Percentiles rank a stretch among this genome's conserved stretches.
phyloP scores from a whole-genome alignment of 2,329 filamentous ascomycete genomes.

The Pseudogymnoascus sp. region DNA sequence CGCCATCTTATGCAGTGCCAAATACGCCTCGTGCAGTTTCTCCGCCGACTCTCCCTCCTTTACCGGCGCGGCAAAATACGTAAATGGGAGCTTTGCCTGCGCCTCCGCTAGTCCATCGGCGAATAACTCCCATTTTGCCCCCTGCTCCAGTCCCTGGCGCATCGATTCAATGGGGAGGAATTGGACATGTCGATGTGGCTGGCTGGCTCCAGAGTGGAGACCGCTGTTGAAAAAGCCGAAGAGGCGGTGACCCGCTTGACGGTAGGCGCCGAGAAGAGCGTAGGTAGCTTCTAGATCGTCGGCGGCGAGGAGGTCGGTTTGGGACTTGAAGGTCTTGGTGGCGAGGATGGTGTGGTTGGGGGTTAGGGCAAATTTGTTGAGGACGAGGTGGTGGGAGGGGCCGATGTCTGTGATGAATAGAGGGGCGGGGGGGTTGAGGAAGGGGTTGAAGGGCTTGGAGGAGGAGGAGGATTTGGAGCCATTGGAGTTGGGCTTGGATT shows the following conservation, averaged over 20 bases:
- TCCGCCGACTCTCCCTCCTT: slow-evolving; percentile 13
- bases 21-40: slow-evolving; percentile 22
- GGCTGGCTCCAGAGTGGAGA: slow-evolving; percentile 58
- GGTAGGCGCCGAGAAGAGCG: slow-evolving; percentile 46
- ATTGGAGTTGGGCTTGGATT: slow-evolving; percentile 52
- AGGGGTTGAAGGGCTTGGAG: slow-evolving; percentile 50
- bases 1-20: slow-evolving; percentile 19
- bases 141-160: slow-evolving; percentile 40
- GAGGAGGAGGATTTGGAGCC: slow-evolving; percentile 19
- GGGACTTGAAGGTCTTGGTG: slow-evolving; percentile 52
- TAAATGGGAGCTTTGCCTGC: slow-evolving; percentile 22
- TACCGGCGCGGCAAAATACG: slow-evolving; percentile 22
- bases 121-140: slow-evolving; percentile 41
- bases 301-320: slow-evolving; percentile 54
- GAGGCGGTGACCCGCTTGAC: slow-evolving; percentile 34
- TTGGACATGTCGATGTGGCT: slow-evolving; percentile 65
- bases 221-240: slow-evolving; percentile 50
- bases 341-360: slow-evolving; percentile 64
- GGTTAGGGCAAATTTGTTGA: slow-evolving; percentile 70
- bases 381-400: slow-evolving; percentile 53
- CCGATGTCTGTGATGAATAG: slow-evolving; percentile 48
- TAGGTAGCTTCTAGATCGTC: slow-evolving; percentile 54
- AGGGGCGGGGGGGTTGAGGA: slow-evolving; percentile 48
- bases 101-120: slow-evolving; percentile 31
- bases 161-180: slow-evolving; percentile 59